Evolutionary conservation across 2,329 filamentous ascomycete species (phyloP).

Genomic region (Trichoderma endophyticum): DNA sequence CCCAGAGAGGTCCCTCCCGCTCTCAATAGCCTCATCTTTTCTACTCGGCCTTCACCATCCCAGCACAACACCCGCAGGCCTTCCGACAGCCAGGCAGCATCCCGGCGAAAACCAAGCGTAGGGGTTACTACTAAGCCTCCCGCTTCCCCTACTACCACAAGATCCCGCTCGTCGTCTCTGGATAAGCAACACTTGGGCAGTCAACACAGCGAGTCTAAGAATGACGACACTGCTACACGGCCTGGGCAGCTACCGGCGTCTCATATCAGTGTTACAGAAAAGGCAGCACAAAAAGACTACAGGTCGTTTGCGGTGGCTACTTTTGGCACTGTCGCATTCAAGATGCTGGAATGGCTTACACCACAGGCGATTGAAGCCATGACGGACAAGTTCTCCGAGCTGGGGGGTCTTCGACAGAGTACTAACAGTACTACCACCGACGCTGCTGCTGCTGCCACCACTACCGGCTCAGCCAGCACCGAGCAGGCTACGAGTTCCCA

Average conservation of each 20-base stretch:
- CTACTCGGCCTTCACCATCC: slow-evolving; percentile 26
- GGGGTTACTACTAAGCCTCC: slow-evolving; percentile 1
- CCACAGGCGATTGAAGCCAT: slow-evolving; percentile 53
- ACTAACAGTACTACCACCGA: no score
- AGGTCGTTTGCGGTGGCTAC: slow-evolving; percentile 61
- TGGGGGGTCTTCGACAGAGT: slow-evolving; percentile 10
- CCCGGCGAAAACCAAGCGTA: slow-evolving; percentile 5
- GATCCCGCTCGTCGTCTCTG: not conserved
- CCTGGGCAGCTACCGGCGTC: not conserved
- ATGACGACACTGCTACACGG: not conserved
- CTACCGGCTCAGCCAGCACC: not conserved
- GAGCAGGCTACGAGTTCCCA: not conserved
- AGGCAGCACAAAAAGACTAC: slow-evolving; percentile 51
- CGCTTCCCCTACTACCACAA: not conserved
- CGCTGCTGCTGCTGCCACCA: not conserved
- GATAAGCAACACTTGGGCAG: not conserved
- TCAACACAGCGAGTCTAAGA: not conserved
- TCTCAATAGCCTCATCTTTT: slow-evolving; percentile 47
- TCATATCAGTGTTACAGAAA: slow-evolving; percentile 43
- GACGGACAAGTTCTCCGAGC: slow-evolving; percentile 35
- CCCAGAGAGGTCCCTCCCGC: slow-evolving; percentile 44
- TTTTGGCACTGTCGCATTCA: slow-evolving; percentile 64
- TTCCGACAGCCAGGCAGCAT: not conserved
- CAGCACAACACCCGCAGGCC: slow-evolving; percentile 5
- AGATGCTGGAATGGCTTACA: slow-evolving; percentile 69